Evolutionary conservation across 2,329 filamentous ascomycete genomes (phyloP).

Genomic region (Nectriaceae sp.): DNA sequence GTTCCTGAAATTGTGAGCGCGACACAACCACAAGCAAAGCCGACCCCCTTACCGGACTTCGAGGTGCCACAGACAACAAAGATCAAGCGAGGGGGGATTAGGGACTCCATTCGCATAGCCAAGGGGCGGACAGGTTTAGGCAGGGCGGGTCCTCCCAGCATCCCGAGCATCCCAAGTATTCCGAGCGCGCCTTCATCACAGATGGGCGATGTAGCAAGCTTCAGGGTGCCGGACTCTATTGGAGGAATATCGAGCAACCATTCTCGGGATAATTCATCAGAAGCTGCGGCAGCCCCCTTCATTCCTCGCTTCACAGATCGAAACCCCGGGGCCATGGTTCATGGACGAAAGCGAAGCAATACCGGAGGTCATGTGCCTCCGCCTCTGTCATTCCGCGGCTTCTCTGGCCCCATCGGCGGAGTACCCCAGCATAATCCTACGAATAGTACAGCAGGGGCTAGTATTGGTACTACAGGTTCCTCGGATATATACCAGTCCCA

Average conservation of each 20-base stretch:
- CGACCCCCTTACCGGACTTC: conserved; percentile 50
- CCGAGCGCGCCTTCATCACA: conserved; percentile 39
- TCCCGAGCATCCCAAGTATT: conserved; percentile 52
- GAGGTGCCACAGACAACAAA: conserved; percentile 47
- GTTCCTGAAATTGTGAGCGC: conserved; percentile 70
- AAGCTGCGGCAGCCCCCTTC: conserved; percentile 70
- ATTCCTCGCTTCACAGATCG: conserved; percentile 70
- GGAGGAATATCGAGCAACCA: conserved; percentile 37
- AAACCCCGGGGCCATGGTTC: conserved; percentile 49
- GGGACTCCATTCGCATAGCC: conserved; percentile 86
- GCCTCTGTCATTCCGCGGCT: conserved; percentile 75
- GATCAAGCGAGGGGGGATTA: conserved; percentile 60
- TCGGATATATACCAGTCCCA: conserved; percentile 63
- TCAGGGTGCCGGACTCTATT: conserved; percentile 43
- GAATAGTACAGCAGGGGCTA: conserved; percentile 60
- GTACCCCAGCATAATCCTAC: conserved; percentile 48
- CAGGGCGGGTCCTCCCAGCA: conserved; percentile 52
- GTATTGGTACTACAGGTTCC: conserved; percentile 58
- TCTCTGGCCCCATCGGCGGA: conserved; percentile 59
- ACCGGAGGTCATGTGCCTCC: conserved; percentile 75
- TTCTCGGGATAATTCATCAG: conserved; percentile 52
- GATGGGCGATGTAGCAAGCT: conserved; percentile 38
- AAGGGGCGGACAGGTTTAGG: conserved; percentile 61
- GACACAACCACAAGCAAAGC: conserved; percentile 44
- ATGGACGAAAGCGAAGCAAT: conserved; percentile 86